A percentile compares a stretch with the other conserved stretches of the same genome.
Conservation (phyloP, 495 filamentous ascomycete genomes). For the Penicillium diatomitis region DNA sequence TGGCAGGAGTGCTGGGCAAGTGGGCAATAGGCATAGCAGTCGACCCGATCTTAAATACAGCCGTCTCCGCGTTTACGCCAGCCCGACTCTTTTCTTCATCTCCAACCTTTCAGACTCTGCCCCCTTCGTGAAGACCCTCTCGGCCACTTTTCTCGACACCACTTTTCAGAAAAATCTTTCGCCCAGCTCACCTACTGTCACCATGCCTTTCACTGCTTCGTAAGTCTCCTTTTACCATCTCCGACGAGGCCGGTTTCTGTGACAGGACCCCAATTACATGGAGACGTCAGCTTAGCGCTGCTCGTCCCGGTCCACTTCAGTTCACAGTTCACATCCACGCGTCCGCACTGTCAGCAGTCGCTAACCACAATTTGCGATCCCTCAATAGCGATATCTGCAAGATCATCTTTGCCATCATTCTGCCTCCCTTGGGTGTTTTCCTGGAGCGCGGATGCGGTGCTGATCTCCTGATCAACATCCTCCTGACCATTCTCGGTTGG, state of each 20-base stretch:
- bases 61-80: constrained; percentile 11
- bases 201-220: constrained; percentile 58
- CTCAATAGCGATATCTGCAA: constrained; percentile 73
- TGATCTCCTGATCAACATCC: constrained; percentile 81
- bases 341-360: too few relatives aligned
- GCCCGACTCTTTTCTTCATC: constrained; percentile 2
- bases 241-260: not conserved
- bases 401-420: constrained; percentile 78
- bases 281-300: too few relatives aligned
- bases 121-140: not conserved
- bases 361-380: too few relatives aligned
- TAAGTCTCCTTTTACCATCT: constrained; percentile 25
- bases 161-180: not conserved
- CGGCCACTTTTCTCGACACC: not conserved
- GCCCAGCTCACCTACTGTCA: constrained; percentile 12
- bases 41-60: constrained; percentile 12
- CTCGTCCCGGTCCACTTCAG: too few relatives aligned
- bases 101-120: not conserved
- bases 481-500: constrained; percentile 75
- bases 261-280: constrained; percentile 27
- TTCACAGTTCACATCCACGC: too few relatives aligned
- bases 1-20: not conserved
- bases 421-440: constrained; percentile 88
- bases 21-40: not conserved
- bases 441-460: constrained; percentile 76